These are phyloP conservation scores for Euphorbia corollata DNA, from an alignment of 441 rosid species.

Conservation along the genomic window DNA sequence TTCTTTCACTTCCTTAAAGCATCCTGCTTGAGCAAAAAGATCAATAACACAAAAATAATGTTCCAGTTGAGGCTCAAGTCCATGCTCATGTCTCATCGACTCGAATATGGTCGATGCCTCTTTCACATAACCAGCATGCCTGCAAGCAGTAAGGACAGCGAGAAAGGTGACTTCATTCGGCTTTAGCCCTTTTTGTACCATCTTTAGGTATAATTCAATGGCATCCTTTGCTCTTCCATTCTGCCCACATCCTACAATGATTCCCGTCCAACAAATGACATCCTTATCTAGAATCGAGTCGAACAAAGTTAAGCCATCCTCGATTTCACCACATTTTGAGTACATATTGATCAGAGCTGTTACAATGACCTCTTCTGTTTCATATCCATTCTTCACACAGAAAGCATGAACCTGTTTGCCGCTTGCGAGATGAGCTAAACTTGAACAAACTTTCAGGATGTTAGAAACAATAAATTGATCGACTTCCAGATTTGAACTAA, in stretches of 20 bases:
- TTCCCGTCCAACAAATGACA: constrained; percentile 58
- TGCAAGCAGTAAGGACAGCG: constrained; percentile 59
- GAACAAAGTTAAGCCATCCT: constrained; percentile 40
- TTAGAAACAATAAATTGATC: constrained; percentile 41
- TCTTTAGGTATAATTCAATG: constrained; percentile 35
- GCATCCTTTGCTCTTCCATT: constrained; percentile 57
- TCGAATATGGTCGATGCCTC: constrained; percentile 25
- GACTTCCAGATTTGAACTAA: constrained; percentile 28
- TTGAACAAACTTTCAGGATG: no score
- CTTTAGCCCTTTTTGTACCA: constrained; percentile 38
- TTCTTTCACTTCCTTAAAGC: constrained; percentile 38
- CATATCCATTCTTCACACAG: constrained; percentile 42
- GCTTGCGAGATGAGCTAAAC: constrained; percentile 21
- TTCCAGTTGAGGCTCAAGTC: constrained; percentile 45
- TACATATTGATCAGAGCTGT: constrained; percentile 52
- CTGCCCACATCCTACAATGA: constrained; percentile 61
- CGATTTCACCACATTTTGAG: constrained; percentile 61
- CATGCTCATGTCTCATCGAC: constrained; percentile 41
- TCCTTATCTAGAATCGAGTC: constrained; percentile 34
- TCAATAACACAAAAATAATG: constrained; percentile 47
- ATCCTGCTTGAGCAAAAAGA: constrained; percentile 32
- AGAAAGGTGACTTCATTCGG: constrained; percentile 64
- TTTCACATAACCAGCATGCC: constrained; percentile 21
- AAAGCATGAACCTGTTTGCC: constrained; percentile 56
- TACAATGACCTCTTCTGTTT: constrained; percentile 25